Base-by-base conservation (phyloP, 1,284 basidiomycete genomes). In the Ustilago trichophora region DNA sequence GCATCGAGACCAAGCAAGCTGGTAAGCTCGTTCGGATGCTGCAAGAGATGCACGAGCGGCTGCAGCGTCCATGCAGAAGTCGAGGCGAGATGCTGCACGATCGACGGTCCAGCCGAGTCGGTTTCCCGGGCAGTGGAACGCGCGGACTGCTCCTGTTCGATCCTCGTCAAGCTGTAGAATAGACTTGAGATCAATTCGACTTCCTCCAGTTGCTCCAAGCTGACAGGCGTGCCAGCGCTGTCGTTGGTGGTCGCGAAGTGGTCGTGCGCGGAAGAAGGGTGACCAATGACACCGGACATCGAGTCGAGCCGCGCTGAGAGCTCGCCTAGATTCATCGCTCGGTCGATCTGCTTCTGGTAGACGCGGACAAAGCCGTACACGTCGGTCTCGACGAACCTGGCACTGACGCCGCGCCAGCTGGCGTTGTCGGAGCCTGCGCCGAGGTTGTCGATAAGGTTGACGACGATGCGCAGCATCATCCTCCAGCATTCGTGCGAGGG, bases 1-100 rank as follows among this genome's bases (percentile, higher is more conserved):
- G 85, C 24, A 19, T 32, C 82, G 78, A 33, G 88, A 85, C 93
- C 91, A 59, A 95, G 85, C 33, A 92, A 84, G 54, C 88, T 89
- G 0, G 88, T 87, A 18, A 96, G 86, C 70, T 92, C 89, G 72
- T 92, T 90, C 7, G 94, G 93, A 82, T 96, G 93, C 1, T 91
- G 90, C 47, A 95, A 85, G 0, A 92, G 90, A 73, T 93, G 93
- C 77, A 92, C 92, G 53, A 95, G 82, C 60, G 93, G 90, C 77
- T 92, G 91, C 0, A 98, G 84, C n/a, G 57, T 49, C 46, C 45
- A 42, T 3, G 45, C 52, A 11, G 60, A 52, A 25, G 46, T 49
- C 26, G 48, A 37, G 32, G 57, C 62, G 2, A 60, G 44, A 38
- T 55, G 54, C 25, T 52, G 54, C 18, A 51, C 49, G 19, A 54